Evolutionary conservation across 1,284 basidiomycete genomes (phyloP).

Genomic region (Cryptococcus neoformans): DNA sequence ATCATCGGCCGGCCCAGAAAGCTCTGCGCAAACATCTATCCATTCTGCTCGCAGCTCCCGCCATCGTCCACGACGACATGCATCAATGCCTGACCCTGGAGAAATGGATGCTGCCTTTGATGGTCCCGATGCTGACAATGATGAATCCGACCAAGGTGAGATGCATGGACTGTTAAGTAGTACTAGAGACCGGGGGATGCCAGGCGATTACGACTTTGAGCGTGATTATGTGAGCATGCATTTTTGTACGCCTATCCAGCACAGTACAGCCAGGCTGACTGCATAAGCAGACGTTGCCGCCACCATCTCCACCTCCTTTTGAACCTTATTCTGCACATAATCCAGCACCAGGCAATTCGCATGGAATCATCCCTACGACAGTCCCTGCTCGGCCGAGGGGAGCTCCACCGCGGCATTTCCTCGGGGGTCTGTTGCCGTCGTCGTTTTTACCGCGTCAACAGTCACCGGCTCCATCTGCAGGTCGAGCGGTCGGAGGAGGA

Average conservation of each 20-base stretch:
- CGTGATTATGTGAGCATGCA: constrained; percentile 61
- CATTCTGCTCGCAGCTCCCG: constrained; percentile 30
- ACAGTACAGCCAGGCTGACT: constrained; percentile 1
- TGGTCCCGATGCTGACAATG: constrained; percentile 15
- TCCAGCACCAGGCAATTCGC: constrained; percentile 71
- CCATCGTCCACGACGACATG: constrained; percentile 11
- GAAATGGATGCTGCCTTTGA: constrained; percentile 51
- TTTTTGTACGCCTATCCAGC: neutral
- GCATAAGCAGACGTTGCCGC: constrained; percentile 51
- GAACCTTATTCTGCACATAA: constrained; percentile 58
- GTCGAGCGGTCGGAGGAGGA: constrained; percentile 56
- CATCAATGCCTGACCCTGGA: constrained; percentile 37
- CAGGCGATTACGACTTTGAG: constrained; percentile 73
- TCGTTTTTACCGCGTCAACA: constrained; percentile 59
- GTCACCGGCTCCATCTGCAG: constrained; percentile 27
- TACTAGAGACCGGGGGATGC: constrained; percentile 20
- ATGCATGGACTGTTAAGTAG: constrained; percentile 21
- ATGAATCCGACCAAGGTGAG: constrained; percentile 34
- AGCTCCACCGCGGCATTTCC: constrained; percentile 55
- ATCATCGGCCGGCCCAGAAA: constrained; percentile 16
- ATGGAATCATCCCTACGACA: constrained; percentile 66
- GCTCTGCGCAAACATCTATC: constrained; percentile 30
- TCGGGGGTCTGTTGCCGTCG: constrained; percentile 69
- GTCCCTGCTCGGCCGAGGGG: constrained; percentile 52
- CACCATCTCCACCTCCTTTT: constrained; percentile 74